phyloP scores from a whole-genome alignment of 1,139 yeast genomes.

The Yamadazyma sp. region DNA sequence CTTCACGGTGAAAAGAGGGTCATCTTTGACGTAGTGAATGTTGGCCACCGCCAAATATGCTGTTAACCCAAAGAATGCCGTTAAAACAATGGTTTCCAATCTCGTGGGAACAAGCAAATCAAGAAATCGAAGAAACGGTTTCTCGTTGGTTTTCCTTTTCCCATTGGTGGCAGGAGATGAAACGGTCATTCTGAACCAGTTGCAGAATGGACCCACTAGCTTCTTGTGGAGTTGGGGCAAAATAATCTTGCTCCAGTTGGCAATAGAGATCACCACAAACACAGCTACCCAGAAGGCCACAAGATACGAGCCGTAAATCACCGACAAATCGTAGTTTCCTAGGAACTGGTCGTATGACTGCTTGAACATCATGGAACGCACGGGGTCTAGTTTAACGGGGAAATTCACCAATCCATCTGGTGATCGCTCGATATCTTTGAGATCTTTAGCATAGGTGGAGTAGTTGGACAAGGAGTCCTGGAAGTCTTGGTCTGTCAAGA shows the following conservation, averaged over 20 bases:
- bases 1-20: constrained; percentile 26
- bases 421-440: constrained; percentile 18
- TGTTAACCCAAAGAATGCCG: constrained; percentile 46
- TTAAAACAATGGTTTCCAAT: constrained; percentile 52
- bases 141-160: constrained; percentile 26
- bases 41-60: constrained; percentile 31
- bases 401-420: constrained; percentile 22
- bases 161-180: constrained; percentile 31
- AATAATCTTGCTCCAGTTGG: constrained; percentile 34
- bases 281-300: constrained; percentile 33
- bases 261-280: constrained; percentile 23
- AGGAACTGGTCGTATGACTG: constrained; percentile 35
- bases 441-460: constrained; percentile 28
- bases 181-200: constrained; percentile 25
- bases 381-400: constrained; percentile 29
- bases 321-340: constrained; percentile 41
- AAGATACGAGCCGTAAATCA: constrained; percentile 31
- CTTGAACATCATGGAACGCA: constrained; percentile 17
- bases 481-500: constrained; percentile 30
- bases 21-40: constrained; percentile 25
- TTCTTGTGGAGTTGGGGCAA: constrained; percentile 21
- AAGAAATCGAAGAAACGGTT: constrained; percentile 25
- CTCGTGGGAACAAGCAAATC: constrained; percentile 61
- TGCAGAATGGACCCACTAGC: constrained; percentile 25
- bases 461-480: constrained; percentile 40